phyloP scores from a whole-genome alignment of 73 alveolate species.

The Paramecium biaurelia region DNA sequence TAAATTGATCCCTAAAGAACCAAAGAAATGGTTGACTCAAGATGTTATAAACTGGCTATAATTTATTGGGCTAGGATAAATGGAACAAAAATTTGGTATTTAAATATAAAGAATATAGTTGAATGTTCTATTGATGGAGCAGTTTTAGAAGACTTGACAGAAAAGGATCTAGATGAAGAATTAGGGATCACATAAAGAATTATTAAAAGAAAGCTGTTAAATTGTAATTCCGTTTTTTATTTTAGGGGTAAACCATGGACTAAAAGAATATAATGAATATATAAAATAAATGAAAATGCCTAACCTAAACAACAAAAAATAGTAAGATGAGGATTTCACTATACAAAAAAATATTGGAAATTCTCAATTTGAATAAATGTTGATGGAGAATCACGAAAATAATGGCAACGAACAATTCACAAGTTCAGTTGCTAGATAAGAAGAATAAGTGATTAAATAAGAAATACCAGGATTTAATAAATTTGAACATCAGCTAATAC shows the following conservation, averaged over 20 bases:
- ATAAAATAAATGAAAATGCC: not conserved
- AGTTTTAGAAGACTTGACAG: not conserved
- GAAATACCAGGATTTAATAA: not conserved
- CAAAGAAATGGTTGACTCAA: conserved; percentile 33
- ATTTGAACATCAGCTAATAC: conserved; percentile 57
- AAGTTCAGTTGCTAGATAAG: not conserved
- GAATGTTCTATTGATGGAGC: conserved; percentile 42
- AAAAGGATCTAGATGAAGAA: conserved; percentile 24
- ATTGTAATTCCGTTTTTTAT: not conserved
- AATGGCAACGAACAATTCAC: not conserved
- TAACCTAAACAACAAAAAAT: not conserved
- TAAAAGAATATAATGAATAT: conserved; percentile 15
- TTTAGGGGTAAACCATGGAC: conserved; percentile 33
- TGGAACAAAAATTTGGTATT: conserved; percentile 30
- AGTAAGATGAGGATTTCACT: not conserved
- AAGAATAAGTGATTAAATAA: not conserved
- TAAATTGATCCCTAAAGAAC: conserved; percentile 45
- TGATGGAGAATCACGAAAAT: not conserved
- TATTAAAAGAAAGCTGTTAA: not conserved
- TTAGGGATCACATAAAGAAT: not conserved
- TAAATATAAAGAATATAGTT: not conserved
- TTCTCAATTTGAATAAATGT: not conserved
- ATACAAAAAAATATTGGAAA: not conserved
- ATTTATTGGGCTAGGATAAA: not conserved
- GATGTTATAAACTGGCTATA: conserved; percentile 35